Conservation (phyloP, 2,329 filamentous ascomycete species). For the Aspergillus carbonarius region DNA sequence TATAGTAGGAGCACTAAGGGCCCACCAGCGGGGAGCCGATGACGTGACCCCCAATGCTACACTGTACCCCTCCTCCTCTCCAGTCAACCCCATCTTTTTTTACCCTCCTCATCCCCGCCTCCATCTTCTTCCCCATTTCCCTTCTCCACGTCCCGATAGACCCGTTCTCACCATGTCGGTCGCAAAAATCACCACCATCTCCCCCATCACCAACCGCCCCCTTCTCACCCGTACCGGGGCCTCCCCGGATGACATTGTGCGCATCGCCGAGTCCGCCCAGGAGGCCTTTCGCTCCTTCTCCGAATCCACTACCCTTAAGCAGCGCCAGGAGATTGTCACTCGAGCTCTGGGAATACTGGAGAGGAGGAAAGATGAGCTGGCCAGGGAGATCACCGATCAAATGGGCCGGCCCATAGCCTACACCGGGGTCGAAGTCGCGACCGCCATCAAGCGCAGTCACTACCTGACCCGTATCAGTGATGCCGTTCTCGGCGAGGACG, state of each 20-base stretch:
- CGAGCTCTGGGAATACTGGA: constrained; percentile 71
- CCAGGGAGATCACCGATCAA: constrained; percentile 78
- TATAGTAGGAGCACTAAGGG: background rate
- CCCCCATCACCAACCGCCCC: constrained; percentile 79
- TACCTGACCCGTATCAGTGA: constrained; percentile 81
- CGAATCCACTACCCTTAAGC: constrained; percentile 66
- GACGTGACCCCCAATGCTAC: background rate
- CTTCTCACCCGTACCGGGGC: constrained; percentile 75
- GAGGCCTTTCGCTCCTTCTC: constrained; percentile 57
- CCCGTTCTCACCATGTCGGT: constrained; percentile 22
- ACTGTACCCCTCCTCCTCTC: background rate
- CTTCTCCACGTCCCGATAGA: background rate
- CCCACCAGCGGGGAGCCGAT: background rate
- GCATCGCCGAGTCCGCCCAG: constrained; percentile 25
- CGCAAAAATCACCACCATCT: constrained; percentile 64
- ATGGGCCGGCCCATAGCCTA: constrained; percentile 91
- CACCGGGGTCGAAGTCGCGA: constrained; percentile 75
- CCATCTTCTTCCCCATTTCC: constrained; percentile 4
- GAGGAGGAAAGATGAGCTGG: constrained; percentile 73
- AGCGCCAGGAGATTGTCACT: constrained; percentile 75
- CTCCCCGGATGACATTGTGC: constrained; percentile 30
- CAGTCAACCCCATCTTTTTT: background rate
- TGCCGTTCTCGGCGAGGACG: constrained; percentile 68
- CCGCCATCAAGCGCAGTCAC: constrained; percentile 76
- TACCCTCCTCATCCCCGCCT: background rate